Evolutionary conservation across 768 basidiomycete genomes (phyloP), one percentile per base, ranked within the genome.

Genomic region (Boletus pseudo-olivaceus): DNA sequence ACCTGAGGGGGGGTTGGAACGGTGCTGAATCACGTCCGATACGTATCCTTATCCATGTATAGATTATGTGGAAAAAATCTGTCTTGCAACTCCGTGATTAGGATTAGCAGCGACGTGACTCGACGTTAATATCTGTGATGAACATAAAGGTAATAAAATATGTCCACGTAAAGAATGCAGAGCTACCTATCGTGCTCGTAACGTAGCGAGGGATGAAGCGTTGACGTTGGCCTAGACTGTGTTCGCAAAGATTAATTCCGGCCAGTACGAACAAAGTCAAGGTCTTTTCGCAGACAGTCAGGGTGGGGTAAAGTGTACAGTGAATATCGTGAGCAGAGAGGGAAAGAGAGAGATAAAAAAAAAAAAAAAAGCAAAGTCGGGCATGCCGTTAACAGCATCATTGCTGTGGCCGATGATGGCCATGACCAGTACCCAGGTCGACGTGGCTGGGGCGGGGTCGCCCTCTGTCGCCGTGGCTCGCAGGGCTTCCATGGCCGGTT

Each of bases 401-500:
- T 33, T 47, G 49, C 33, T 55, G 48, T 37, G 47, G 47, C 41
- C 32, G 49, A 44, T 62, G 54, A 44, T 46, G 61, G 30, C 7
- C 35, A 33, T 53, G 63, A 32, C 47, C 56, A 42, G 45, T 30
- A 12, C 55, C 47, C 33, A 51, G 30, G 52, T 29, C 30, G 39
- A 40, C 30, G 43, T 67, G 68, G 41, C 55, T 54, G 19, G 62
- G 58, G 26, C 61, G 63, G 10, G 62, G 32, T 50, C 62, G 67
- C 20, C 47, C 60, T 55, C 62, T 63, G 35, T 64, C 66, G 17
- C 57, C 49, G 39, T 64, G 68, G 32, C 56, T 64, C 38, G 47
- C 62, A 9, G 61, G 47, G 46, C 55, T 63, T 38, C 71, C 69
- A 52, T 78, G 76, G 10, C 76, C 72, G 35, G 75, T 74, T 35